Evolutionary conservation across 768 basidiomycete species (phyloP).

Genomic region (Jaapia argillacea): DNA sequence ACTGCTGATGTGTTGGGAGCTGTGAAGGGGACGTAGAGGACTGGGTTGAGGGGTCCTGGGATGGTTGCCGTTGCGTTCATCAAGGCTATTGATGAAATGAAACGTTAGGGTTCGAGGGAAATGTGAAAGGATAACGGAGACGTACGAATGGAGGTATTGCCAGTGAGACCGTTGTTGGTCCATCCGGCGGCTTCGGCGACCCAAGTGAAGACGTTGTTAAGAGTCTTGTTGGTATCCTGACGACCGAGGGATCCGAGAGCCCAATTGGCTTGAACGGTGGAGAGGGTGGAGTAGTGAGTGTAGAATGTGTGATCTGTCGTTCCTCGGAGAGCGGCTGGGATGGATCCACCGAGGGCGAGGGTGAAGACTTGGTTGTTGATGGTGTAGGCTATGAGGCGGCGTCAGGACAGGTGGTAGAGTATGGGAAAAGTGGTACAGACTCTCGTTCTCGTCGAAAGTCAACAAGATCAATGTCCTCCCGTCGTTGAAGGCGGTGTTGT

Average conservation of each 20-base stretch:
- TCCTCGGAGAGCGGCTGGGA: slow-evolving; percentile 31
- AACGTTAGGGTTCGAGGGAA: too few relatives aligned
- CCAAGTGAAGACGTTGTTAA: too few relatives aligned
- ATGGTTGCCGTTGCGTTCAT: too few relatives aligned
- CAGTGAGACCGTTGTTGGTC: too few relatives aligned
- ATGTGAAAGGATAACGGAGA: too few relatives aligned
- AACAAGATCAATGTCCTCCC: slow-evolving; percentile 44
- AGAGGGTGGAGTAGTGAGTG: slow-evolving; percentile 49
- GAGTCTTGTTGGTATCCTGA: slow-evolving; percentile 42
- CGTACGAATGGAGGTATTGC: too few relatives aligned
- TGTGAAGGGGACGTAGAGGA: too few relatives aligned
- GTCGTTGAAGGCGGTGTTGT: slow-evolving; percentile 41
- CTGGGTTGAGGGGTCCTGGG: too few relatives aligned
- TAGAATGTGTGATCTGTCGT: slow-evolving; percentile 46
- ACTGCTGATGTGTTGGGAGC: too few relatives aligned
- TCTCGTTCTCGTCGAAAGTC: slow-evolving; percentile 52
- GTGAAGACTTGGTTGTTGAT: slow-evolving; percentile 38
- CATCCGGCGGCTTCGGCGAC: too few relatives aligned
- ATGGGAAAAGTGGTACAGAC: neutral
- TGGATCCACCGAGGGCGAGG: slow-evolving; percentile 32
- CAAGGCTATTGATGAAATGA: too few relatives aligned
- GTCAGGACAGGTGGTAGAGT: slow-evolving; percentile 8
- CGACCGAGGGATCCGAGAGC: slow-evolving; percentile 49
- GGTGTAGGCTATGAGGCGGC: slow-evolving; percentile 17
- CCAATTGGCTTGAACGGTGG: slow-evolving; percentile 55